Evolutionary conservation across 2,329 filamentous ascomycete genomes (phyloP), one percentile per base, ranked within the genome.

Genomic region (Metarhizium guizhouense): DNA sequence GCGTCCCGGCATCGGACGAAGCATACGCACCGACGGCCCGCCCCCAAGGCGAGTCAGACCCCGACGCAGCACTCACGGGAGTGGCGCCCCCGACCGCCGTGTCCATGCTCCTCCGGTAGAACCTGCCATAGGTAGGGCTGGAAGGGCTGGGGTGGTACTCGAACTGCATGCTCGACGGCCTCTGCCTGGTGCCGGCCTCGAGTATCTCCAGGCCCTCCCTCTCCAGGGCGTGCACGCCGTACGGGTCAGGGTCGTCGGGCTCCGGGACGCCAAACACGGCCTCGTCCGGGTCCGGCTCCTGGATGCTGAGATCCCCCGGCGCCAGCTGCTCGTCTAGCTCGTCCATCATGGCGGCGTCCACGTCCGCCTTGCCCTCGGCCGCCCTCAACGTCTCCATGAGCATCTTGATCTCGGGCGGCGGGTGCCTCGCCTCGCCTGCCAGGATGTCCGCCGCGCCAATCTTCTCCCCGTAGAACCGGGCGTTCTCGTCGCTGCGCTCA

Each of bases 401-500:
- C 61, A 61, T 66, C 48, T 63, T 65, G 29, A 65, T 60, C 47
- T 64, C 63, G 0, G 59, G 60, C 11, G 65, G 66, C 4, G 59
- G 61, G 13, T 64, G 63, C 0, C 60, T 57, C 6, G 74, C 69
- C 52, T 76, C 72, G 6, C 76, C 77, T 3, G 66, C 69, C 13
- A 81, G 59, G 50, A 81, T 80, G 51, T 71, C 70, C 5, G 72
- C 66, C 3, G 74, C 76, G 0, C 71, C 61, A 18, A 80, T 65
- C 29, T 65, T 62, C 20, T 88, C 77, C 11, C 85, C 85, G 67
- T 95, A 96, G 65, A 95, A 95, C 7, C 83, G 81, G 55, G 88
- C 87, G 63, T 96, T 96, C 66, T 93, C 91, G 60, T 92, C 88
- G 1, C 80, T 85, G 38, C 91, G 81, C 68, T 94, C 88, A 48